Conservation (phyloP, 257 asterid species). For the Mitragyna speciosa region DNA sequence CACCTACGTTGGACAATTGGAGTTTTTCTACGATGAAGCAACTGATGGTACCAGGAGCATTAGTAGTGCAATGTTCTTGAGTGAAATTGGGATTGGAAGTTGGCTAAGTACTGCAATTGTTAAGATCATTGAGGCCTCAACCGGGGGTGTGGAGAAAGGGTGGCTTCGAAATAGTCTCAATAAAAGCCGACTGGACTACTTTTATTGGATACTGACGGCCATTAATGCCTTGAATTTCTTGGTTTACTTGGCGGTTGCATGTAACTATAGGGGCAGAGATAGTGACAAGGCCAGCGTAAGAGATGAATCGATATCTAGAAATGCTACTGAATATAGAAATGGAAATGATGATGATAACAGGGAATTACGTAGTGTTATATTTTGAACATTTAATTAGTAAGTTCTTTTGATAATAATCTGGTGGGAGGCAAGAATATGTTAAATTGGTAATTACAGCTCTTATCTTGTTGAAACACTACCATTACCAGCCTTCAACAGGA, state of each 20-base stretch:
- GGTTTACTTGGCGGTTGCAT: slow-evolving; percentile 47
- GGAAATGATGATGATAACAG: slow-evolving; percentile 4
- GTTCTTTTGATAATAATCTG: not conserved
- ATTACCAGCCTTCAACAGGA: not conserved
- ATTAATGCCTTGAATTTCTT: slow-evolving; percentile 56
- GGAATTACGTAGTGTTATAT: slow-evolving; percentile 5
- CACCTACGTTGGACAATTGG: slow-evolving; percentile 76
- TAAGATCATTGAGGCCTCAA: slow-evolving; percentile 40
- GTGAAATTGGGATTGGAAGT: slow-evolving; percentile 81
- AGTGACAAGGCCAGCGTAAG: slow-evolving; percentile 26
- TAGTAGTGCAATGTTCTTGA: slow-evolving; percentile 73
- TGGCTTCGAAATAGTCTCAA: slow-evolving; percentile 65
- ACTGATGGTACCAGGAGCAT: slow-evolving; percentile 76
- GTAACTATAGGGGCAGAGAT: slow-evolving; percentile 40
- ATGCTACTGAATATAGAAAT: not conserved
- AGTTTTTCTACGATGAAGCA: slow-evolving; percentile 72
- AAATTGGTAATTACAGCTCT: not conserved
- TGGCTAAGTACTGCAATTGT: slow-evolving; percentile 79
- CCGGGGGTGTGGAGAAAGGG: slow-evolving; percentile 47
- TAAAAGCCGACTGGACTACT: slow-evolving; percentile 52
- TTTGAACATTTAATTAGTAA: not conserved
- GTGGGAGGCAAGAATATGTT: not conserved
- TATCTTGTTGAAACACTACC: no score
- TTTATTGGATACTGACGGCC: slow-evolving; percentile 59
- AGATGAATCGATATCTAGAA: slow-evolving; percentile 29